phyloP scores from a whole-genome alignment of 805 yeast species.

The Suhomyces canberraensis region DNA sequence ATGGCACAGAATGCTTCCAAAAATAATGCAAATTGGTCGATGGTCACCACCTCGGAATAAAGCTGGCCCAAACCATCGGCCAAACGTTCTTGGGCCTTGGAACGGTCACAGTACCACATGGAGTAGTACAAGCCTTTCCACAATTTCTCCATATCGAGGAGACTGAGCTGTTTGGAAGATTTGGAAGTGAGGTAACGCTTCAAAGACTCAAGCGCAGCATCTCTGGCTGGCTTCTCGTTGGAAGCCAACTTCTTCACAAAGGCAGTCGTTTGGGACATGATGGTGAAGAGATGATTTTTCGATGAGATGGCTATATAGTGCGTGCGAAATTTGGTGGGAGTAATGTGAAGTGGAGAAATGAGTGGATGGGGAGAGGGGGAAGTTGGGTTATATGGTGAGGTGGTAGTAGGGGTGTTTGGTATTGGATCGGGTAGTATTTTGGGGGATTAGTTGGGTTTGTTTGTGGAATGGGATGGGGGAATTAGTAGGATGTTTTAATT shows the following conservation, averaged over 20 bases:
- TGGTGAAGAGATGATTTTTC: not conserved
- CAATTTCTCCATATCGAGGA: slow-evolving; percentile 67
- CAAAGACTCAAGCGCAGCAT: slow-evolving; percentile 65
- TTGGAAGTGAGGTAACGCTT: slow-evolving; percentile 50
- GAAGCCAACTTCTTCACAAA: slow-evolving; percentile 84
- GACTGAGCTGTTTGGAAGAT: slow-evolving; percentile 37
- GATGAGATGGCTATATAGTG: slow-evolving; percentile 1
- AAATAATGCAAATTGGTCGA: slow-evolving; percentile 47
- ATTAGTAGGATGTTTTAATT: too few species aligned
- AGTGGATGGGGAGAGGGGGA: too few species aligned
- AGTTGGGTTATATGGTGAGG: too few species aligned
- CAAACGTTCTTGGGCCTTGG: slow-evolving; percentile 83
- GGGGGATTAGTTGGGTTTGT: too few species aligned
- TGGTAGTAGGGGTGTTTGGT: too few species aligned
- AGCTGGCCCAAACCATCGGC: slow-evolving; percentile 69
- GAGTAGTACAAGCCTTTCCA: slow-evolving; percentile 96
- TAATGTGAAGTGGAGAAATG: too few species aligned
- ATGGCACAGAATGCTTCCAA: slow-evolving; percentile 78
- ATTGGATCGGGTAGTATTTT: too few species aligned
- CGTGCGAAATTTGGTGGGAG: too few species aligned
- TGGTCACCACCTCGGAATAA: slow-evolving; percentile 43
- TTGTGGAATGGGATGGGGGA: too few species aligned
- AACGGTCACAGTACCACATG: slow-evolving; percentile 96
- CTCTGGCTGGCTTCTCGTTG: slow-evolving; percentile 72
- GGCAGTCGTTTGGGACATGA: slow-evolving; percentile 37